Evolutionary conservation across 768 basidiomycete genomes (phyloP).

Genomic region (Leccinellum albellum): DNA sequence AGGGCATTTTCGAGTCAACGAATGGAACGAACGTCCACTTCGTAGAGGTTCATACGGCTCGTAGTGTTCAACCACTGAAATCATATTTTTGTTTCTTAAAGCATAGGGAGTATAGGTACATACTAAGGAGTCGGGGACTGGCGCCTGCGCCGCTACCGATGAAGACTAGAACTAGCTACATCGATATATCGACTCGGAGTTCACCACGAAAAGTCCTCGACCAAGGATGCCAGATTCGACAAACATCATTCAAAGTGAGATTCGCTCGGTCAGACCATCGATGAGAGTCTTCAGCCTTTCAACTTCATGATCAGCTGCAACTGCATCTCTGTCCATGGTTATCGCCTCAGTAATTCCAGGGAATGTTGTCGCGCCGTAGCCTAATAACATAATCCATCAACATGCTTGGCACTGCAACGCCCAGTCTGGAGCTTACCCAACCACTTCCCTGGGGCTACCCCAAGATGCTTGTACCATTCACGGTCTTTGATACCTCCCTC

Average conservation of each 20-base stretch:
- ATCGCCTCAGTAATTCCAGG: conserved; percentile 82
- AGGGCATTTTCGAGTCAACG: conserved; percentile 37
- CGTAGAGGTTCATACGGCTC: too few species aligned
- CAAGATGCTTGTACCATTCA: conserved; percentile 90
- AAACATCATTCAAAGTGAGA: conserved; percentile 15
- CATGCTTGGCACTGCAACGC: not conserved
- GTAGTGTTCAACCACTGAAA: too few species aligned
- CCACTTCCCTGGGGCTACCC: conserved; percentile 87
- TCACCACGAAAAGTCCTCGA: not conserved
- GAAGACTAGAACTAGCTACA: not conserved
- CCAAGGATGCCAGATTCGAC: not conserved
- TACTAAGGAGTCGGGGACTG: too few species aligned
- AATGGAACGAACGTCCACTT: conserved; percentile 44
- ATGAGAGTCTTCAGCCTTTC: conserved; percentile 53
- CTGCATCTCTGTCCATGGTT: conserved; percentile 60
- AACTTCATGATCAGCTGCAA: conserved; percentile 62
- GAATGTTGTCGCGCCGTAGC: conserved; percentile 84
- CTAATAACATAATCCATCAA: conserved; percentile 33
- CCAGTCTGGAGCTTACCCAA: conserved; percentile 47
- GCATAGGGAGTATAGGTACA: too few species aligned
- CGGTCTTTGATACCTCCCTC: conserved; percentile 73
- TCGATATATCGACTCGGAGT: not conserved
- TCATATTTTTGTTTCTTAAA: too few species aligned
- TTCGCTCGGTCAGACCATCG: conserved; percentile 41
- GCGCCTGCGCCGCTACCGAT: too few species aligned